Evolutionary conservation across 2,329 filamentous ascomycete genomes (phyloP), one percentile per base, ranked within the genome.

Genomic region (Xylariales sp.): DNA sequence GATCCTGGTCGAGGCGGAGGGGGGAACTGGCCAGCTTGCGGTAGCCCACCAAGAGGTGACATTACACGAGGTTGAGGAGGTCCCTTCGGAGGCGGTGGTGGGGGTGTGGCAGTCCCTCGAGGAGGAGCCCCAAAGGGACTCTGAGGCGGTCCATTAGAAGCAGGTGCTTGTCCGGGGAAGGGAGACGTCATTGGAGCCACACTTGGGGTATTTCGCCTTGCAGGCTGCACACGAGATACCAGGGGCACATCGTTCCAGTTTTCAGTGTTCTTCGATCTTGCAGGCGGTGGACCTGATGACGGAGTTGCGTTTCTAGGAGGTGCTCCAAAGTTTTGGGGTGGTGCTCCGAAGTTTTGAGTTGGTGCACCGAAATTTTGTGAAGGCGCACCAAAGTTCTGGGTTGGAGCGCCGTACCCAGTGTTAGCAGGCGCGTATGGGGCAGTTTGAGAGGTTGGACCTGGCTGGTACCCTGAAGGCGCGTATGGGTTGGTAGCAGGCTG

Each of bases 191-290:
- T 80, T 3, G 84, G 71, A 38, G 80, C 77, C 15, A 80, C 70
- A 42, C 74, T 80, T 3, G 90, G 88, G 1, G 91, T 96, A 33
- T 74, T 74, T 58, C 84, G 80, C 51, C 90, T 81, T 16, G 83
- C 76, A 11, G 78, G 76, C n/a, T 84, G 74, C 41, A 76, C 69
- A 68, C 91, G 88, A 33, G 79, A 74, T 33, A 97, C 86, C 55
- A 95, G 77, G 1, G 93, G 93, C 38, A 94, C 84, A 62, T 98
- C 93, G 53, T 98, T 98, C 93, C 93, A 98, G 53, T 86, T 85
- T 20, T 83, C 79, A 48, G 83, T 82, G 49, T 85, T 84, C 57
- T 82, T 83, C 43, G 78, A 71, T 56, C 80, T 81, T 8, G 86
- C 79, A 14, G 87, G 80, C 16, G 88, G 82, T n/a, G 82, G 76